A percentile compares a stretch with the other conserved stretches of the same genome.
Evolutionary conservation across 805 yeast genomes (phyloP).

Genomic region (Lipomyces sp.): DNA sequence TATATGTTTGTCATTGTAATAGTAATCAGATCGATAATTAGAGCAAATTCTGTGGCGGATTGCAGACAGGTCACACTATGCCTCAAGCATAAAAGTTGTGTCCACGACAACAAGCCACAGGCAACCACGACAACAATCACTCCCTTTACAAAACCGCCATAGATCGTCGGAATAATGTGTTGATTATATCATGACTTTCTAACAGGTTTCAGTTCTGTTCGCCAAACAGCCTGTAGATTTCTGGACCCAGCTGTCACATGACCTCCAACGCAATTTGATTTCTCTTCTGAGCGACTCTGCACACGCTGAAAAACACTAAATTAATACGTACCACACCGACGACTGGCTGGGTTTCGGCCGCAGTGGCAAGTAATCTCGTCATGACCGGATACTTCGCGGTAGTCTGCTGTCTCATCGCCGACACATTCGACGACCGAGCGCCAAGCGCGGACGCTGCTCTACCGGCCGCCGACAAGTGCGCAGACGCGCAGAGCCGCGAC

Average conservation of each 20-base stretch:
- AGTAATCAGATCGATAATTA: neutral
- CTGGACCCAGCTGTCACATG: neutral
- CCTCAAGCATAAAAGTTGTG: too few species aligned
- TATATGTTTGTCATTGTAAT: neutral
- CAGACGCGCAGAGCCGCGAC: conserved; percentile 26
- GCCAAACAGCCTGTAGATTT: neutral
- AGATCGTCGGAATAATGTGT: neutral
- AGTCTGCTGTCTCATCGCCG: conserved; percentile 10
- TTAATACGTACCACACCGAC: conserved; percentile 26
- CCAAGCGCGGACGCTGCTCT: conserved; percentile 16
- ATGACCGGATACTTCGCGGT: conserved; percentile 23
- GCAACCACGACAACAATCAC: neutral
- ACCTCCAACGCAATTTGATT: neutral
- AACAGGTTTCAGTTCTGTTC: neutral
- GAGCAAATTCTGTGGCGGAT: too few species aligned
- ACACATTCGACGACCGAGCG: neutral
- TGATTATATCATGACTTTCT: too few species aligned
- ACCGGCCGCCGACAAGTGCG: conserved; percentile 21
- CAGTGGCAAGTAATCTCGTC: conserved; percentile 33
- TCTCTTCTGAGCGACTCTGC: neutral
- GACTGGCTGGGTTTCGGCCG: conserved; percentile 25
- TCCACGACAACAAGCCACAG: neutral
- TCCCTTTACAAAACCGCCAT: neutral
- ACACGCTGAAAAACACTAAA: neutral
- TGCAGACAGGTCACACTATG: too few species aligned